Evolutionary conservation across 192 early-diverging fungal species (phyloP).

Genomic region (Rhizoclosmatium globosum): DNA sequence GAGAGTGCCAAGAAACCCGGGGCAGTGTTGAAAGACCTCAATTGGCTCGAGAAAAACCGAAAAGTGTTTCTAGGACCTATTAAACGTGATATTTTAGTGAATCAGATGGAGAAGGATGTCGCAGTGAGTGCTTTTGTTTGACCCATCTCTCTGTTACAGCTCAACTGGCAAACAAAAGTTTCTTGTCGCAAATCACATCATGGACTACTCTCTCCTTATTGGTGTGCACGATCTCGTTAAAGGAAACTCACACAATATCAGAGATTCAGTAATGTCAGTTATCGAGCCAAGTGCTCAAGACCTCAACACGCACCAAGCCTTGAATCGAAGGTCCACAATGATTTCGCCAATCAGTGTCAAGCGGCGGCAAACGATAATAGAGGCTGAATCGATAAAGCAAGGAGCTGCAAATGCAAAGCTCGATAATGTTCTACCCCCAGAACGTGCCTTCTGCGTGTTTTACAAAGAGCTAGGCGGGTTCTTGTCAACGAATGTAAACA

Average conservation of each 20-base stretch:
- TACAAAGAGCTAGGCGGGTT: conserved; percentile 93
- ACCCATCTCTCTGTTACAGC: conserved; percentile 19
- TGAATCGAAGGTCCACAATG: neutral
- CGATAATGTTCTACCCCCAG: neutral
- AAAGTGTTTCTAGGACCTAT: conserved; percentile 83
- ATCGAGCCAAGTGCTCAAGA: conserved; percentile 70
- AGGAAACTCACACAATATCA: conserved; percentile 84
- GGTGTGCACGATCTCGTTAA: conserved; percentile 88
- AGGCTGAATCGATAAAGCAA: neutral
- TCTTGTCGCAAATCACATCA: conserved; percentile 82
- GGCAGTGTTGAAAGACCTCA: conserved; percentile 96
- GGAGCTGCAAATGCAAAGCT: neutral
- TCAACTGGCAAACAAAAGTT: conserved; percentile 45
- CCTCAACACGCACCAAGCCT: conserved; percentile 11
- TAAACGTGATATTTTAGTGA: conserved; percentile 81
- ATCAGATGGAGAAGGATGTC: conserved; percentile 90
- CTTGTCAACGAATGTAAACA: conserved; percentile 73
- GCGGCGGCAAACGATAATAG: neutral
- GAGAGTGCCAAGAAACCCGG: conserved; percentile 83
- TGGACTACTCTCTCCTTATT: conserved; percentile 98
- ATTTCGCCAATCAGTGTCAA: neutral
- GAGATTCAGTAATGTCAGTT: conserved; percentile 88
- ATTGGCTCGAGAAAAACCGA: conserved; percentile 84
- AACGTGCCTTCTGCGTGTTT: conserved; percentile 80
- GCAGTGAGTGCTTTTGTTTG: conserved; percentile 53